Evolutionary conservation across 2,329 filamentous ascomycete genomes (phyloP).

Genomic region (Aspergillus fumigatus): DNA sequence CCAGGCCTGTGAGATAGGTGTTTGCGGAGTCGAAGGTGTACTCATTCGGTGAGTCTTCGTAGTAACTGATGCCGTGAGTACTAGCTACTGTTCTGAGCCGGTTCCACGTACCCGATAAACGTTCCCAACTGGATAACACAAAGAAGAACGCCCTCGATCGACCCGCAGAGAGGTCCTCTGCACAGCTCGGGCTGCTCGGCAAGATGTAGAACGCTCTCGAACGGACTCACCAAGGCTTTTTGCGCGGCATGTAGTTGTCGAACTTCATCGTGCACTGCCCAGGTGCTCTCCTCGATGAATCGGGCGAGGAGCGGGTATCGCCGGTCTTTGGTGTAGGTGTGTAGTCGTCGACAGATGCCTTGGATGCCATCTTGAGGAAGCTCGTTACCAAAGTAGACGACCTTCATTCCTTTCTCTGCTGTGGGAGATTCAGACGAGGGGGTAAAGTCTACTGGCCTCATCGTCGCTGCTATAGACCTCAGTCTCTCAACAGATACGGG

Average conservation of each 20-base stretch:
- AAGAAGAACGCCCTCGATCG: slow-evolving; percentile 46
- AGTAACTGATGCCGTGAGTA: slow-evolving; percentile 3
- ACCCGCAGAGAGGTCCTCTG: slow-evolving; percentile 39
- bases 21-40: slow-evolving; percentile 1
- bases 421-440: too few relatives aligned
- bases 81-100: too few relatives aligned
- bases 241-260: slow-evolving; percentile 11
- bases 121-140: slow-evolving; percentile 37
- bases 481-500: too few relatives aligned
- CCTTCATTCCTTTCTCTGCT: slow-evolving; percentile 5
- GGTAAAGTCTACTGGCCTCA: too few relatives aligned
- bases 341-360: slow-evolving; percentile 37
- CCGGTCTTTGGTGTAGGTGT: slow-evolving; percentile 6
- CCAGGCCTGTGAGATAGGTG: slow-evolving; percentile 32
- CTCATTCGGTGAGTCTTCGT: background rate
- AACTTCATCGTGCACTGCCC: slow-evolving; percentile 40
- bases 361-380: slow-evolving; percentile 44
- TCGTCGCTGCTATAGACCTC: too few relatives aligned
- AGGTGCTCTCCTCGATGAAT: slow-evolving; percentile 42
- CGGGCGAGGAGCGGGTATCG: slow-evolving; percentile 32
- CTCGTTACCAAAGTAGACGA: slow-evolving; percentile 48
- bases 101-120: slow-evolving; percentile 41
- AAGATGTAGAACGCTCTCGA: slow-evolving; percentile 16
- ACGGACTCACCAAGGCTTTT: slow-evolving; percentile 17
- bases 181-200: slow-evolving; percentile 27